Conservation (phyloP, 139 green algal genomes). For the Micromonas pusilla region DNA sequence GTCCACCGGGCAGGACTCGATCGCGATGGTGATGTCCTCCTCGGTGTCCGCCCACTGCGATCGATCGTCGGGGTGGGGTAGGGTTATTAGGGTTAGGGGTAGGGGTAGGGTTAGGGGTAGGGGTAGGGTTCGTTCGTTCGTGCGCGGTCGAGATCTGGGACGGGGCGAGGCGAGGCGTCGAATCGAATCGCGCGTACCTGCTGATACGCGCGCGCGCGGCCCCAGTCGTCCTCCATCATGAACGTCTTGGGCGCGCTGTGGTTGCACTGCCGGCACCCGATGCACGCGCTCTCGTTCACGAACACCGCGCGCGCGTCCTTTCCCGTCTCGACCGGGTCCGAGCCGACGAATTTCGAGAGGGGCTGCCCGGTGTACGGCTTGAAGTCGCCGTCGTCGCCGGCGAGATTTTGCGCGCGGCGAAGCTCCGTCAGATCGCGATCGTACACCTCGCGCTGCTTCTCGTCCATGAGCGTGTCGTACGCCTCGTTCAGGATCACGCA, state of each 20-base stretch:
- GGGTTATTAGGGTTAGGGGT: too few species aligned
- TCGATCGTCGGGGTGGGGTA: too few species aligned
- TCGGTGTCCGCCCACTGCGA: constrained; percentile 41
- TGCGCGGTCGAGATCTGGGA: too few species aligned
- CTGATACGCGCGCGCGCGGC: constrained; percentile 29
- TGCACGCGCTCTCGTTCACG: constrained; percentile 46
- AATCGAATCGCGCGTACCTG: too few species aligned
- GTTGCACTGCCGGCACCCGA: constrained; percentile 40
- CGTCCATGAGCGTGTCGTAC: constrained; percentile 38
- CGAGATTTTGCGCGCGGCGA: neutral
- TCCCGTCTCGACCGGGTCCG: constrained; percentile 7
- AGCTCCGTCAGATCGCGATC: constrained; percentile 24
- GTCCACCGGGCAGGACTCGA: constrained; percentile 38
- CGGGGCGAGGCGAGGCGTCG: too few species aligned
- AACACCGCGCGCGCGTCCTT: constrained; percentile 33
- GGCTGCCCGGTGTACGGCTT: neutral
- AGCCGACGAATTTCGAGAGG: neutral
- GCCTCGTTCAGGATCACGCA: constrained; percentile 41
- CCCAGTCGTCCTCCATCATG: constrained; percentile 31
- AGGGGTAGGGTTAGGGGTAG: too few species aligned
- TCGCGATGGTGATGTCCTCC: constrained; percentile 36
- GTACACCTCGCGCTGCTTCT: constrained; percentile 12
- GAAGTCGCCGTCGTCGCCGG: neutral
- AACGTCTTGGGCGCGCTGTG: constrained; percentile 35
- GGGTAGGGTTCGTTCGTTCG: too few species aligned